These are phyloP conservation scores for Cyberlindnera euphorbiiphila DNA, from an alignment of 805 yeast genomes.

Conservation along the genomic window DNA sequence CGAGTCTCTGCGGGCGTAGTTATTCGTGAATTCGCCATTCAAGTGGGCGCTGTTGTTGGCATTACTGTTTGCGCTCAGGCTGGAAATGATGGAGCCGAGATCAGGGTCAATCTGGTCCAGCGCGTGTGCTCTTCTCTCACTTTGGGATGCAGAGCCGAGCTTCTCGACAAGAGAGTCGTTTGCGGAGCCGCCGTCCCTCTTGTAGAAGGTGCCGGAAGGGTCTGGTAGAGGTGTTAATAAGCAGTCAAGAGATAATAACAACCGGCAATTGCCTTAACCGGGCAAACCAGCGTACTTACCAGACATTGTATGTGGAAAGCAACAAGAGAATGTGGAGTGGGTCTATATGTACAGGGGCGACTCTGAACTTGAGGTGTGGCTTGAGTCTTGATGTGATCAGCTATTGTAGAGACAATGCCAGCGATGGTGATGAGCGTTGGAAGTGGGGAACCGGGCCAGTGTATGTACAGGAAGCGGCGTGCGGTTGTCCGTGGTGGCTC, in stretches of 20 bases:
- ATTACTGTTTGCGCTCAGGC: constrained; percentile 27
- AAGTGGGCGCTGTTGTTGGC: constrained; percentile 10
- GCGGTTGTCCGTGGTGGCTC: not conserved
- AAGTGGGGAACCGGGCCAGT: constrained; percentile 1
- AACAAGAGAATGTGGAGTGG: not conserved
- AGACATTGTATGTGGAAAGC: no score
- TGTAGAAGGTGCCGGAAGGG: constrained; percentile 6
- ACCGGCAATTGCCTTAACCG: no score
- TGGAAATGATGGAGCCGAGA: constrained; percentile 29
- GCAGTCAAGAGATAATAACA: not conserved
- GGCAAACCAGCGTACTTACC: not conserved
- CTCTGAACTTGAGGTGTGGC: no score
- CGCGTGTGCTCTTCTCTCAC: constrained; percentile 11
- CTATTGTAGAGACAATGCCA: not conserved
- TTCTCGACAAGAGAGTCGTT: constrained; percentile 9
- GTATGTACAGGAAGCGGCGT: constrained; percentile 10
- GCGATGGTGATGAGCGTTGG: constrained; percentile 1
- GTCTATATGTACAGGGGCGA: constrained; percentile 7
- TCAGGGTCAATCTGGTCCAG: constrained; percentile 28
- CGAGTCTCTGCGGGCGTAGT: constrained; percentile 35
- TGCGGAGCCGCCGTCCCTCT: constrained; percentile 11
- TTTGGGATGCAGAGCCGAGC: constrained; percentile 14
- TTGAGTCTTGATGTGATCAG: no score
- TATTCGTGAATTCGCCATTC: not conserved
- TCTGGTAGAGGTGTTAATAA: not conserved